Evolutionary conservation across 441 rosid species (phyloP).

Genomic region (Syzygium syzygioides): DNA sequence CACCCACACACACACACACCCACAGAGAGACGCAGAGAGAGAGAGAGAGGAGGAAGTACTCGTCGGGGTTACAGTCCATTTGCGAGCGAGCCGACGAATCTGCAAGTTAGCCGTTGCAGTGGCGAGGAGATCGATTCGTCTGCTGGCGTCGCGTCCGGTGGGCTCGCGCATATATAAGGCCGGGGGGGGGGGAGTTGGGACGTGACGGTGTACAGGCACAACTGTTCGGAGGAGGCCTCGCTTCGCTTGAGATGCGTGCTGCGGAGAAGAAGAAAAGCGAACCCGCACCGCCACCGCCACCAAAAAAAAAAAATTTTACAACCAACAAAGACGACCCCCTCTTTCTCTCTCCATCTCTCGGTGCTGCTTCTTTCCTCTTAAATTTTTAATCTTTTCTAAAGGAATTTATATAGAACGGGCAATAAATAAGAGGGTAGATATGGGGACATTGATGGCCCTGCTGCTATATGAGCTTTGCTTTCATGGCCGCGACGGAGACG

Average conservation of each 20-base stretch:
- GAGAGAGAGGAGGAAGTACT: slow-evolving; percentile 15
- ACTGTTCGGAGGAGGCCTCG: not conserved
- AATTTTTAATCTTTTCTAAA: too few species aligned
- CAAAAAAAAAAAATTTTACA: not conserved
- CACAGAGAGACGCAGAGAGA: not conserved
- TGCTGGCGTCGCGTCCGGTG: not conserved
- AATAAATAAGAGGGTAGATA: too few species aligned
- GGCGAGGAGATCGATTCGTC: not conserved
- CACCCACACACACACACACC: not conserved
- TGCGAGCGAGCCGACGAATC: slow-evolving; percentile 1
- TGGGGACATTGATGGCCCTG: not conserved
- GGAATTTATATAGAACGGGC: too few species aligned
- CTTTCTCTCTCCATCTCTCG: not conserved
- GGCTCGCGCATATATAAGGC: not conserved
- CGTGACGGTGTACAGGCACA: not conserved
- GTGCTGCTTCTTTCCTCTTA: too few species aligned
- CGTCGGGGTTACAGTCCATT: slow-evolving; percentile 42
- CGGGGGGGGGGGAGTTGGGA: not conserved
- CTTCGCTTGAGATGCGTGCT: slow-evolving; percentile 5
- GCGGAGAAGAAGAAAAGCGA: slow-evolving; percentile 3
- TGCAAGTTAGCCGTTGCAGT: slow-evolving; percentile 24
- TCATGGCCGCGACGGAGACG: not conserved
- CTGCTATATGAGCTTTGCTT: not conserved
- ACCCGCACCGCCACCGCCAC: not conserved
- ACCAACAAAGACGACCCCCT: not conserved